A percentile compares a stretch with the other conserved stretches of the same genome.
Conservation (phyloP, 345 rosid species). For the Physaria fendleri region DNA sequence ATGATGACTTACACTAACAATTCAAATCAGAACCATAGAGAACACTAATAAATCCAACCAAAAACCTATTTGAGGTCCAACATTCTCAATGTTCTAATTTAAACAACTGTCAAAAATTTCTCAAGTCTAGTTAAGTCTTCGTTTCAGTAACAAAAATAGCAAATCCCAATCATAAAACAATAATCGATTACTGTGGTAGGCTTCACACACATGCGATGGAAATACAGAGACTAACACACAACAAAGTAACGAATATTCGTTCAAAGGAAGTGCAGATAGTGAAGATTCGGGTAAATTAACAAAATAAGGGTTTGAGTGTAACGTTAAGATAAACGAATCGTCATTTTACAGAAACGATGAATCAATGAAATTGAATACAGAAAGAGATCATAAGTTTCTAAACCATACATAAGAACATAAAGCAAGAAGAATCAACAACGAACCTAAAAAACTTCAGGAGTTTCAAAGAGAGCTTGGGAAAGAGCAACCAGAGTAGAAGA, state of each 20-base stretch:
- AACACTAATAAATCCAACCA: neutral
- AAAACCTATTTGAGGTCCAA: neutral
- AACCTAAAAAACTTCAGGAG: slow-evolving; percentile 4
- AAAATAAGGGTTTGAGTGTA: neutral
- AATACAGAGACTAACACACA: neutral
- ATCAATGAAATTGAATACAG: neutral
- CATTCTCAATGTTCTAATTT: neutral
- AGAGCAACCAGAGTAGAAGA: neutral
- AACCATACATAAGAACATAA: neutral
- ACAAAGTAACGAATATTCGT: slow-evolving; percentile 6
- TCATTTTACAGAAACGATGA: neutral
- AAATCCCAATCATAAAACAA: neutral
- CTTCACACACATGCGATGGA: neutral
- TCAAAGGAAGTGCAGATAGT: neutral
- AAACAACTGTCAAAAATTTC: neutral
- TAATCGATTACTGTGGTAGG: neutral
- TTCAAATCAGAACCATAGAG: neutral
- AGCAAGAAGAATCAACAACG: neutral
- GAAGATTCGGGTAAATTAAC: neutral
- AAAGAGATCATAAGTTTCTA: neutral
- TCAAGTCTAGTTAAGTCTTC: neutral
- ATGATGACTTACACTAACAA: neutral
- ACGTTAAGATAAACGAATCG: slow-evolving; percentile 4
- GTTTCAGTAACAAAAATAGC: neutral
- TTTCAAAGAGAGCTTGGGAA: neutral